Base-by-base conservation (phyloP, 2,329 filamentous ascomycete species). In the Chaetoscypha palmicola region DNA sequence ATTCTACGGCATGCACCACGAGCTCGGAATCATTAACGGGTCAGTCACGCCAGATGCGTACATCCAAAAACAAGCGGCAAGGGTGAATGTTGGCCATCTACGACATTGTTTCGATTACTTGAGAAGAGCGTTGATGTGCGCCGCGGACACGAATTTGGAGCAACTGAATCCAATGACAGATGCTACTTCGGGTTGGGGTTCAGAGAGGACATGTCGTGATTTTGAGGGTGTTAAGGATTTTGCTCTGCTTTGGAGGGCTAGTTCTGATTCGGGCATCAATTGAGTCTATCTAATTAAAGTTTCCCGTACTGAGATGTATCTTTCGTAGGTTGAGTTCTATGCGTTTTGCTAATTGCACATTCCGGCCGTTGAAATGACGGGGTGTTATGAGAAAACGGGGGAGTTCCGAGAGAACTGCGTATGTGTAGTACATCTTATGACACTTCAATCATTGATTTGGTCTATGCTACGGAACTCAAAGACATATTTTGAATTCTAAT, bases 101-200 rank as follows among this genome's bases (percentile, higher is more conserved):
- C 19, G 24, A 10, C 46, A 48, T 32, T 48, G 46, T 20, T 48
- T 48, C 28, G 46, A 48, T 31, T 46, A 46, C 34, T 20, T 48
- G 38, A 35, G 46, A 3, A 35, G 41, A 31, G 36, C 43, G 10
- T 12, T 48, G 22, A 46, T 49, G 46, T 49, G 46, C 22, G 22
- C 43, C 11, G 46, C 43, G n/a, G 46, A 49, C 32, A 49, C 46
- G 11, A 49, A 37, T 38, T 30, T 49, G 19, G 46, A 49, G 22
- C 14, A 12, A 8, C 19, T 43, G 16, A 33, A 37, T 17, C 24
- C 24, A 7, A 22, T 14, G 24, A 14, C n/a, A 2, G 28, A 24
- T 10, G 20, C 23, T 5, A 24, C 22, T 10, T n/a, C 12, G 3
- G 39, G 39, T 23, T 42, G 39, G 39, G 20, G 31, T 10, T 34